Evolutionary conservation across 257 asterid genomes (phyloP), one percentile per base, ranked within the genome.

Genomic region (Solanum commersonii): DNA sequence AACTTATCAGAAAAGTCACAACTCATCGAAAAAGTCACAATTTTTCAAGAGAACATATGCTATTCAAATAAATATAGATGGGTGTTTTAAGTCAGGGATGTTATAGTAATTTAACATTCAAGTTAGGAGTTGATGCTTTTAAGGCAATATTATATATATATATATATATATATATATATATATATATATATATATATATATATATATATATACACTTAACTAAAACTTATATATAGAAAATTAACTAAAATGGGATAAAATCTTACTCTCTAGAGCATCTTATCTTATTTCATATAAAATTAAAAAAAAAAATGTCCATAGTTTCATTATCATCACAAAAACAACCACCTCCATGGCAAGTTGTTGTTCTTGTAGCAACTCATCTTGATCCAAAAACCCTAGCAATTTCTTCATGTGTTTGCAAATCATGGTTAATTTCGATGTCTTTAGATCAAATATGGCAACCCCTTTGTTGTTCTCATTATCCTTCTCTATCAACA

Each of bases 401-500:
- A 16, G 95, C 96, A 73, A 16, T 91, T 46, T 96, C 98, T 38
- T 86, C 91, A 25, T 93, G 97, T 71, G 99, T 95, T 0, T 89
- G 94, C 91, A 95, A 92, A 88, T 89, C 96, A 1, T 96, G 99
- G 99, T 90, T 90, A 33, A 35, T 33, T 20, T 84, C 93, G 87
- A 86, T 95, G 95, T 92, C 97, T 20, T 88, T 94, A 68, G 96
- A 96, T 93, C 93, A 95, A 92, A 87, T 95, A 35, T 96, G 98
- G 99, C 92, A 87, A 2, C 94, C 95, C 77, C 85, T 95, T 38
- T 94, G 97, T 93, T 42, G 93, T 84, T 37, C 92, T 82, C 10
- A 89, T 72, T 96, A 88, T 77, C 98, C 97, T 59, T 92, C 98
- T 85, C 95, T 96, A 85, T 88, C 88, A 90, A 90, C 88, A 90